Percentiles rank a stretch among this genome's conserved stretches.
These are phyloP conservation scores for Ampelocalamus luodianensis DNA, from an alignment of 176 grass and related monocot genomes.

Conservation along the genomic window DNA sequence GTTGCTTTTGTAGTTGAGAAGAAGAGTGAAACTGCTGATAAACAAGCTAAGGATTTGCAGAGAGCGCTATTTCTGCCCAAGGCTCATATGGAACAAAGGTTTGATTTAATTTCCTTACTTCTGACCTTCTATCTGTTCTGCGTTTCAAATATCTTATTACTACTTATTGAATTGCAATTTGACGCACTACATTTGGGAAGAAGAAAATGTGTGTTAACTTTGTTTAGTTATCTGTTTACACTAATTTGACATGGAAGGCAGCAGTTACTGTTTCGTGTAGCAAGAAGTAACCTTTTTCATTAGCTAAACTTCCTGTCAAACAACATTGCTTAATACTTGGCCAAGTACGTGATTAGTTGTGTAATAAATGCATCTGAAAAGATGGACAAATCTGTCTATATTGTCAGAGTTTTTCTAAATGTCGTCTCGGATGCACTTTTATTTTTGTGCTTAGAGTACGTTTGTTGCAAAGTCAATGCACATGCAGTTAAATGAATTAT, in stretches of 20 bases:
- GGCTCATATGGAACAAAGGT: slow-evolving; percentile 99
- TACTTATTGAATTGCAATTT: slow-evolving; percentile 27
- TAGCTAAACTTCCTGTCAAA: not conserved
- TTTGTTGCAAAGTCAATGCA: not conserved
- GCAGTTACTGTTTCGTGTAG: not conserved
- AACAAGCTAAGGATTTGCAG: slow-evolving; percentile 55
- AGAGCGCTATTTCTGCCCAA: slow-evolving; percentile 66
- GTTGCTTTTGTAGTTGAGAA: slow-evolving; percentile 84
- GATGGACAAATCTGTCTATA: slow-evolving; percentile 5
- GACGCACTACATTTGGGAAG: not conserved
- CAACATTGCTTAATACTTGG: not conserved
- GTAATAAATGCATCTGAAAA: slow-evolving; percentile 26
- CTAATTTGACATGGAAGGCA: slow-evolving; percentile 6
- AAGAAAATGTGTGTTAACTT: not conserved
- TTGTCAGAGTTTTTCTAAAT: slow-evolving; percentile 7
- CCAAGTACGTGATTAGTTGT: slow-evolving; percentile 21
- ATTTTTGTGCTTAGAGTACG: not conserved
- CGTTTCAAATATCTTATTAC: slow-evolving; percentile 25
- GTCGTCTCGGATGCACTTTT: not conserved
- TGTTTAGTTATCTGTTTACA: not conserved
- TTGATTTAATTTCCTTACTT: slow-evolving; percentile 40
- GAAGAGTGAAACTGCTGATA: slow-evolving; percentile 47
- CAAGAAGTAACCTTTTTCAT: not conserved
- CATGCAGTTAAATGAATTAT: slow-evolving; percentile 13
- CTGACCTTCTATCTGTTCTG: not conserved